Evolutionary conservation across 371 early-diverging fungal species (phyloP), one percentile per base, ranked within the genome.

Genomic region (Blakeslea trispora): DNA sequence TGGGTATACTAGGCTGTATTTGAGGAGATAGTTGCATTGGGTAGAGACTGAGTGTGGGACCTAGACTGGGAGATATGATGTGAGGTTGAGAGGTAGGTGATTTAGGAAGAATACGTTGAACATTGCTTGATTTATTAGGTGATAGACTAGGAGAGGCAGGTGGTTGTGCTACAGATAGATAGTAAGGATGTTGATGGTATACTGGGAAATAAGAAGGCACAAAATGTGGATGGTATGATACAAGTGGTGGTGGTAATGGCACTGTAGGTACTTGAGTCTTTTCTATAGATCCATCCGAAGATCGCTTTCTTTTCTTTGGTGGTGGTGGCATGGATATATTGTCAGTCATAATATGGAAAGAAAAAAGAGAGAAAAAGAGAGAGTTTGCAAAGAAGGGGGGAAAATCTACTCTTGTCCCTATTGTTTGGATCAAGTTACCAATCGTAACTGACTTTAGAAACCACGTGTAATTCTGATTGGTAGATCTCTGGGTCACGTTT

Each of bases 151-250:
- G 6, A 32, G 53, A 49, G 23, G 46, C 43, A 8, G n/a, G n/a
- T n/a, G n/a, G n/a, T n/a, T n/a, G n/a, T n/a, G n/a, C n/a, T n/a
- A 66, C 49, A 15, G 61, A 39, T 31, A 66, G 23, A 44, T 50
- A 62, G 13, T 61, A 61, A 15, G 67, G 52, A 46, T 53, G 66
- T 40, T 46, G 63, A 49, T 52, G 53, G 2, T n/a, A n/a, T n/a
- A 57, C 55, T 24, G 57, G 66, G 53, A 53, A 61, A 44, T 63
- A 57, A 32, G 51, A 51, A 39, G 58, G 56, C 2, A 53, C 28
- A 37, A 55, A 37, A 31, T 57, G 50, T 34, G 57, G 48, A 50
- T 48, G 52, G 40, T 45, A 23, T 21, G 31, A 22, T 52, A 60
- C n/a, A n/a, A n/a, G n/a, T n/a, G n/a, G n/a, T n/a, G n/a, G n/a